phyloP scores from a whole-genome alignment of 805 yeast genomes.

The Ogataea chonburiensis region DNA sequence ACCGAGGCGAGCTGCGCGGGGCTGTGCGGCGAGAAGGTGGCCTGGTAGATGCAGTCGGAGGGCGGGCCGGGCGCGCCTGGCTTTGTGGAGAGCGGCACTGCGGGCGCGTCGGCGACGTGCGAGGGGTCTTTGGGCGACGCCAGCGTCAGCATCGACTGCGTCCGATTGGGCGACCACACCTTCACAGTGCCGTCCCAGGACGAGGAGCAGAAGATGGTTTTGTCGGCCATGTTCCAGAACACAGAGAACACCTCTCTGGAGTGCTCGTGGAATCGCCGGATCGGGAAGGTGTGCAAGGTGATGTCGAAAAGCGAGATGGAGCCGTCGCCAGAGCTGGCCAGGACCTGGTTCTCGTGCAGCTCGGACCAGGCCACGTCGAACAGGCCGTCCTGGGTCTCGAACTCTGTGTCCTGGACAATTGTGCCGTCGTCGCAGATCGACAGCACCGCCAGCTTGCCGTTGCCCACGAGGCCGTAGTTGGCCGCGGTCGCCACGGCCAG shows the following conservation, averaged over 20 bases:
- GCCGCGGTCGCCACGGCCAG: conserved; percentile 89
- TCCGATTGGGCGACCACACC: conserved; percentile 68
- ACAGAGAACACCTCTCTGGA: conserved; percentile 40
- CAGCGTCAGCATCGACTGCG: conserved; percentile 56
- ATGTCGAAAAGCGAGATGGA: conserved; percentile 78
- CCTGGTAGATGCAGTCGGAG: conserved; percentile 71
- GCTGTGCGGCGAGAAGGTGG: conserved; percentile 81
- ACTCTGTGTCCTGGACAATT: conserved; percentile 52
- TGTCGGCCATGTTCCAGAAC: conserved; percentile 38
- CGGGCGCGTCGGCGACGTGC: conserved; percentile 14
- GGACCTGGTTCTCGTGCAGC: conserved; percentile 79
- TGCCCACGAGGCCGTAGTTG: conserved; percentile 92
- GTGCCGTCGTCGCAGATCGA: conserved; percentile 66
- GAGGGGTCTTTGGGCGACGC: conserved; percentile 32
- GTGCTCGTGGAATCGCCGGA: conserved; percentile 76
- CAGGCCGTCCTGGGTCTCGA: conserved; percentile 92
- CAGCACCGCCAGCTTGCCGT: conserved; percentile 75
- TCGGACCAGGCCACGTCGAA: conserved; percentile 92
- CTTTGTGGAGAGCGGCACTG: conserved; percentile 38
- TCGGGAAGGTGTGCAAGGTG: conserved; percentile 64
- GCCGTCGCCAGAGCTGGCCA: conserved; percentile 89
- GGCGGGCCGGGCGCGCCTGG: conserved; percentile 34
- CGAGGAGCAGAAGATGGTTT: conserved; percentile 66
- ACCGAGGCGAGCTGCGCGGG: conserved; percentile 67
- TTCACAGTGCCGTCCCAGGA: conserved; percentile 94